Conservation (phyloP, 257 asterid genomes). For the Ophiorrhiza pumila region DNA sequence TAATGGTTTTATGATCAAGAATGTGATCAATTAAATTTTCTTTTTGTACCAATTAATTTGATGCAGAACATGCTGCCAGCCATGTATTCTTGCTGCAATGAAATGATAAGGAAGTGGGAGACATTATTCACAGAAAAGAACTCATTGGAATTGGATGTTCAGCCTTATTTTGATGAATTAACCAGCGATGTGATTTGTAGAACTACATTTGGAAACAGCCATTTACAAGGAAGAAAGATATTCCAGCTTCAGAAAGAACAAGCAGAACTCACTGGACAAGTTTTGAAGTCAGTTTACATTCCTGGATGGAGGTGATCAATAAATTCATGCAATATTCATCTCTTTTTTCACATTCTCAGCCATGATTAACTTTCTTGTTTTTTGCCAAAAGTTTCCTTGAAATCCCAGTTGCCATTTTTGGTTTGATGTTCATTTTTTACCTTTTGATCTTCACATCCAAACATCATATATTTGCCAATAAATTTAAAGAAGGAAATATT, state of each 20-base stretch:
- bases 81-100: slow-evolving; percentile 41
- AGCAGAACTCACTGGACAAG: slow-evolving; percentile 46
- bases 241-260: slow-evolving; percentile 50
- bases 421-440: no score
- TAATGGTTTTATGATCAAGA: no score
- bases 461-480: no score
- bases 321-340: background rate
- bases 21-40: no score
- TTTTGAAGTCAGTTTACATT: slow-evolving; percentile 39
- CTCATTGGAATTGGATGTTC: slow-evolving; percentile 41
- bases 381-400: background rate
- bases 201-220: slow-evolving; percentile 45
- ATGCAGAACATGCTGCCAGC: slow-evolving; percentile 51
- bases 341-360: background rate
- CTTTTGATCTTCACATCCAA: no score
- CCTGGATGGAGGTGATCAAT: slow-evolving; percentile 53
- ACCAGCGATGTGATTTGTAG: slow-evolving; percentile 41
- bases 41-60: background rate
- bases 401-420: background rate
- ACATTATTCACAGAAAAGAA: slow-evolving; percentile 9
- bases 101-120: slow-evolving; percentile 53
- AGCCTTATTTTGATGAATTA: slow-evolving; percentile 38
- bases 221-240: slow-evolving; percentile 35
- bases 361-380: no score
- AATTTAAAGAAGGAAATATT: no score